phyloP scores from a whole-genome alignment of 2,329 filamentous ascomycete genomes.

The Colletotrichum spinosum region DNA sequence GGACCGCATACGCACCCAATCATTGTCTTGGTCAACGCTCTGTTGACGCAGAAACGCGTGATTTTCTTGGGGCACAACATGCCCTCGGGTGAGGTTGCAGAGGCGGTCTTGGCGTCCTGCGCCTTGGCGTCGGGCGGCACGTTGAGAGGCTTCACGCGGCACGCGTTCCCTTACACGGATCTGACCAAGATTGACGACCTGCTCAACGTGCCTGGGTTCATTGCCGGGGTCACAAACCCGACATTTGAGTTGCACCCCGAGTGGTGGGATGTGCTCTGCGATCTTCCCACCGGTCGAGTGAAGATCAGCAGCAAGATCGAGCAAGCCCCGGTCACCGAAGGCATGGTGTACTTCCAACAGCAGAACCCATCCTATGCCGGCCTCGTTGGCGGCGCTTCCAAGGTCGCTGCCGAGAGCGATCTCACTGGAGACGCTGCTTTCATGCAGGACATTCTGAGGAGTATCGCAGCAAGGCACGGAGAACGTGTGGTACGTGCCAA shows the following conservation, averaged over 20 bases:
- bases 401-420: slow-evolving; percentile 63
- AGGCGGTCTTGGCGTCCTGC: slow-evolving; percentile 97
- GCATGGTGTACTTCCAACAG: slow-evolving; percentile 87
- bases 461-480: slow-evolving; percentile 86
- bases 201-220: slow-evolving; percentile 95
- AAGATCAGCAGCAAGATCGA: slow-evolving; percentile 95
- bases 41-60: slow-evolving; percentile 95
- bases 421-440: slow-evolving; percentile 89
- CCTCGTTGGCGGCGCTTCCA: slow-evolving; percentile 56
- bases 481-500: slow-evolving; percentile 91
- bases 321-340: slow-evolving; percentile 82
- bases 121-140: slow-evolving; percentile 92
- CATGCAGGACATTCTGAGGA: slow-evolving; percentile 86
- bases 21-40: slow-evolving; percentile 92
- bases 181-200: slow-evolving; percentile 97
- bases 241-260: slow-evolving; percentile 94
- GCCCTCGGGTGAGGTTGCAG: slow-evolving; percentile 94
- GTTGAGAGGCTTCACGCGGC: slow-evolving; percentile 92
- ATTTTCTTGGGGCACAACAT: slow-evolving; percentile 96
- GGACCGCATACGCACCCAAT: slow-evolving; percentile 92
- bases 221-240: slow-evolving; percentile 97
- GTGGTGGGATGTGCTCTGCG: slow-evolving; percentile 98
- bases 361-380: slow-evolving; percentile 71
- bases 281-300: slow-evolving; percentile 90
- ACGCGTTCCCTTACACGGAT: slow-evolving; percentile 98